Base-by-base conservation (phyloP, 192 early-diverging fungal species). In the Oehlia diaphana region DNA sequence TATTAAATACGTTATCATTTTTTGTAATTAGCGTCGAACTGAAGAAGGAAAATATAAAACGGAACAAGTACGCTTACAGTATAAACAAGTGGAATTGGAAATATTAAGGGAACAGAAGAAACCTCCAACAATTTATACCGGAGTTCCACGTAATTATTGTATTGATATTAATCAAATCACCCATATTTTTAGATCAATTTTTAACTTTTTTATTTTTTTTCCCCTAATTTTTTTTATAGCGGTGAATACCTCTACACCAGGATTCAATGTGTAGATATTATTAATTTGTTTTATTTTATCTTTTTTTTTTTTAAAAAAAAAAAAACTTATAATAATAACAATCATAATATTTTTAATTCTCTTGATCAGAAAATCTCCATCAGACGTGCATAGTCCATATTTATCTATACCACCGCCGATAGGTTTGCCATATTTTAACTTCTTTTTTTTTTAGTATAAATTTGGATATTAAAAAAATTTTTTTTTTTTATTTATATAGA, bases 41-140 rank as follows among this genome's bases (percentile, higher is more conserved):
- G 85, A 86, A 64, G 85, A 86, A 64, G 85, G 83, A 67, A 83
- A 83, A 23, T 84, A 82, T 77, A 83, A 81, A 77, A 84, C 83
- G 1, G 85, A 86, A 72, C 76, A 81, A 61, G 63, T 86, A 47
- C 82, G 81, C 13, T 78, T 86, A 0, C 85, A 86, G 72, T 74
- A 81, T 12, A 86, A 86, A 64, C 82, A 86, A 37, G 66, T 86
- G 19, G 85, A 86, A 16, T 63, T 86, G 21, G 83, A 86, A 21
- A 70, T 79, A 65, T 39, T 79, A 35, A 79, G 33, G 62, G 77
- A 79, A 39, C 77, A 79, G 63, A 79, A 71, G 68, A 79, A 79
- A 26, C 77, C 77, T 16, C 77, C 66, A 7, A 79, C 77, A 21
- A 79, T 79, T 63, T 70, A 70, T 33, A 79, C 77, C 21, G 77